Evolutionary conservation across 495 filamentous ascomycete genomes (phyloP).

Genomic region (Penicillium simplicissimum): DNA sequence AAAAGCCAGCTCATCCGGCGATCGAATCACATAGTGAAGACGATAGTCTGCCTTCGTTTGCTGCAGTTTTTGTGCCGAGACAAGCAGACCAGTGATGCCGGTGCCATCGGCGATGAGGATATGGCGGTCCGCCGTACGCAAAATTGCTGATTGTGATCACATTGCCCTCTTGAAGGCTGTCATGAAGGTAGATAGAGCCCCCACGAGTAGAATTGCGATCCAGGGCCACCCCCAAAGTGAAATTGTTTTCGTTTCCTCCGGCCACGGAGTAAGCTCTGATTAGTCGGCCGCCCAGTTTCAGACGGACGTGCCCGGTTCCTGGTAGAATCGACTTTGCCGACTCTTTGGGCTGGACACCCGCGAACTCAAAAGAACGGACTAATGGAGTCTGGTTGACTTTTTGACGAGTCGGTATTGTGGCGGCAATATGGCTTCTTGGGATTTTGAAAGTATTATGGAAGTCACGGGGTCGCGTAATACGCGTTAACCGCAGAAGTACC

Average conservation of each 20-base stretch:
- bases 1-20: conserved; percentile 10
- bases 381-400: background rate
- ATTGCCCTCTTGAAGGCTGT: conserved; percentile 2
- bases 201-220: conserved; percentile 8
- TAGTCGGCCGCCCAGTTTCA: conserved; percentile 8
- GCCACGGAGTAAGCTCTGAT: conserved; percentile 17
- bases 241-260: conserved; percentile 6
- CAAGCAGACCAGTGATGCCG: conserved; percentile 18
- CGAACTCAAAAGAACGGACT: background rate
- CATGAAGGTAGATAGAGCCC: conserved; percentile 13
- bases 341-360: background rate
- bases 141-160: conserved; percentile 6
- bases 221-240: conserved; percentile 16
- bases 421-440: too few relatives aligned
- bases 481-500: too few relatives aligned
- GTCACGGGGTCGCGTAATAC: too few relatives aligned
- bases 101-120: conserved; percentile 15
- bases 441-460: too few relatives aligned
- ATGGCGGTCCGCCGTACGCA: background rate
- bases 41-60: background rate
- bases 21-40: conserved; percentile 16
- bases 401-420: conserved; percentile 6
- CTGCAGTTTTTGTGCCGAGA: background rate
- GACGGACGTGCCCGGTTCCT: conserved; percentile 5
- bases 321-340: background rate